phyloP scores from a whole-genome alignment of 2,329 filamentous ascomycete species.

The Fusarium brevicatenulatum region DNA sequence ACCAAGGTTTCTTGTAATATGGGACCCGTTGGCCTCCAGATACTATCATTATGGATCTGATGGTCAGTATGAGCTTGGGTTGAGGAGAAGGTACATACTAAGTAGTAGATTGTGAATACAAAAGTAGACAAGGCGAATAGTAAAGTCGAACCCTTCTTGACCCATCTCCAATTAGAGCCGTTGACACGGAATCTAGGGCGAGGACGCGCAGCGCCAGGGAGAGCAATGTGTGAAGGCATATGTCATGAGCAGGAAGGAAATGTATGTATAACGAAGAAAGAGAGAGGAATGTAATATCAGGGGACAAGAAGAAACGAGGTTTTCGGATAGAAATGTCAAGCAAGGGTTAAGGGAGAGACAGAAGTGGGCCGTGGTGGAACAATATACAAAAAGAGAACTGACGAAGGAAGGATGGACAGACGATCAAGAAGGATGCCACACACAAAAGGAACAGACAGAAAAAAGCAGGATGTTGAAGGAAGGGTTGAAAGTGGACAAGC shows the following conservation, averaged over 20 bases:
- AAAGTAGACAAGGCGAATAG: slow-evolving; percentile 3
- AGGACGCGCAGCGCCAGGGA: slow-evolving; percentile 28
- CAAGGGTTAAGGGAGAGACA: slow-evolving; percentile 1
- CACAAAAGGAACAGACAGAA: background rate
- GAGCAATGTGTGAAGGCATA: slow-evolving; percentile 28
- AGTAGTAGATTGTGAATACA: slow-evolving; percentile 21
- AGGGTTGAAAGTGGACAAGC: slow-evolving; percentile 12
- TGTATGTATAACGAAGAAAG: background rate
- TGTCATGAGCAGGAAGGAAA: slow-evolving; percentile 11
- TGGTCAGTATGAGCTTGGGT: slow-evolving; percentile 3
- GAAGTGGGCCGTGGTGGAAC: background rate
- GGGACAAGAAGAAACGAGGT: background rate
- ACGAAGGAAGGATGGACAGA: background rate
- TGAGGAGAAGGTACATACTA: slow-evolving; percentile 4
- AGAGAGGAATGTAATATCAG: slow-evolving; percentile 6
- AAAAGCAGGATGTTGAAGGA: background rate
- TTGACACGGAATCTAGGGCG: slow-evolving; percentile 28
- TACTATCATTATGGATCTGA: slow-evolving; percentile 33
- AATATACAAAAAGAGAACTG: background rate
- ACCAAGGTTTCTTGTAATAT: slow-evolving; percentile 14
- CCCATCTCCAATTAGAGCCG: slow-evolving; percentile 27
- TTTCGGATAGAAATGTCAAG: background rate
- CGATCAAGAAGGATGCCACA: background rate
- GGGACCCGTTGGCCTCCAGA: slow-evolving; percentile 21
- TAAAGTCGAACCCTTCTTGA: slow-evolving; percentile 15